Base-by-base conservation (phyloP, 2,329 filamentous ascomycete genomes). In the Chaetomiaceae sp. region DNA sequence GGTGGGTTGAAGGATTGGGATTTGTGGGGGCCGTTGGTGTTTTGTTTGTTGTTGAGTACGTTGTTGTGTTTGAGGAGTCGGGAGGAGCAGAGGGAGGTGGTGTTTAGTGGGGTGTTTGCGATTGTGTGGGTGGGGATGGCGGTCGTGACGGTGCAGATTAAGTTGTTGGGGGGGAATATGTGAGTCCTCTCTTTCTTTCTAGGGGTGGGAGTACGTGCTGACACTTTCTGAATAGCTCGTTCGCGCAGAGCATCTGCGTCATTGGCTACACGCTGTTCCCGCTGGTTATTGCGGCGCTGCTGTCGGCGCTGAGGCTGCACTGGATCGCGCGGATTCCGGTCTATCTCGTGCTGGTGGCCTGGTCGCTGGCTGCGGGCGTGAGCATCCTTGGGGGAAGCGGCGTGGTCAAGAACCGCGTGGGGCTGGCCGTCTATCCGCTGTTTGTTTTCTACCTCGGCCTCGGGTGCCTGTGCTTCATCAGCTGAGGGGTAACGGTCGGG, bases 261-360 rank as follows among this genome's bases (percentile, higher is more conserved):
- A 99, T 99, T 68, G 94, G 94, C 42, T 99, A 99, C 72, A 99
- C 94, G 1, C 82, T 99, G 52, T 99, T 99, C 74, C 94, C 94
- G 2, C 82, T 99, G 49, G 94, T 97, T 63, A 88, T 99, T 62
- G 95, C 95, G 7, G 85, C 92, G 1, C 75, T 96, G 47, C 82
- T 99, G 59, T 96, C 91, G 52, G 92, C 92, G 1, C 68, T 99
- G 29, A 79, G 83, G 47, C 79, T 97, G 7, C 87, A 85, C 38
- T 87, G 83, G 63, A 88, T 97, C 60, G 83, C 87, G 6, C 81
- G 94, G 53, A 89, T 97, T 67, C 94, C 94, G 1, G 83, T 99
- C 49, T 97, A 99, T 70, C 77, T 94, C 47, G 79, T 95, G 29
- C 81, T 99, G 23, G 84, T 96, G 34, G 83, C 82, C 38, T 99